These are phyloP conservation scores for Ambrosiella cleistominuta DNA, from an alignment of 2,329 filamentous ascomycete species.

Conservation along the genomic window DNA sequence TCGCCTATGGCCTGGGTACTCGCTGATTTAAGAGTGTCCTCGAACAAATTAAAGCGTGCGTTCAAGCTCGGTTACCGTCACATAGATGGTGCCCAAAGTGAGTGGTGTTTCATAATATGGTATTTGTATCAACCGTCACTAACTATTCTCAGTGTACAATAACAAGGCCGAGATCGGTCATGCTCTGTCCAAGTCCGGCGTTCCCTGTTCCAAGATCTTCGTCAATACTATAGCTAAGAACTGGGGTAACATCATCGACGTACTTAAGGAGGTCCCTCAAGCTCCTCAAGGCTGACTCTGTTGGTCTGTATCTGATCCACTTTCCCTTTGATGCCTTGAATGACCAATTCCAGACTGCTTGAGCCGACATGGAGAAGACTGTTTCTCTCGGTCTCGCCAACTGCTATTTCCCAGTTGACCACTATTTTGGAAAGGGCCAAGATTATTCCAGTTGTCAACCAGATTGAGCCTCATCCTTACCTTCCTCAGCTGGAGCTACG, in stretches of 20 bases:
- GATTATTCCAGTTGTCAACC: constrained; percentile 56
- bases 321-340: constrained; percentile 19
- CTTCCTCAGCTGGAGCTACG: constrained; percentile 58
- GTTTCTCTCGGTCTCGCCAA: constrained; percentile 53
- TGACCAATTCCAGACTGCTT: constrained; percentile 25
- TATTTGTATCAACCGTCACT: background rate
- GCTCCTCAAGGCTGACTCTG: constrained; percentile 33
- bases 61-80: constrained; percentile 9
- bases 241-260: constrained; percentile 26
- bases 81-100: constrained; percentile 5
- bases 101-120: background rate
- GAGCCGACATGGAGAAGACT: constrained; percentile 61
- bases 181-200: constrained; percentile 24
- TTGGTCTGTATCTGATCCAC: constrained; percentile 35
- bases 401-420: constrained; percentile 56
- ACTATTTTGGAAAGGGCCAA: constrained; percentile 64
- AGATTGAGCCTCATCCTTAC: constrained; percentile 86
- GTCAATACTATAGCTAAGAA: constrained; percentile 40
- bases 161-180: constrained; percentile 27
- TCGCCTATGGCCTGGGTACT: constrained; percentile 12
- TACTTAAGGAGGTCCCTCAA: constrained; percentile 29
- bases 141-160: constrained; percentile 20
- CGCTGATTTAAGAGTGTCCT: constrained; percentile 4
- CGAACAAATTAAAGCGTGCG: constrained; percentile 3
- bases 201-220: constrained; percentile 26